These are phyloP conservation scores for Macrolepiota fuliginosa DNA, from an alignment of 768 basidiomycete genomes.

Conservation along the genomic window DNA sequence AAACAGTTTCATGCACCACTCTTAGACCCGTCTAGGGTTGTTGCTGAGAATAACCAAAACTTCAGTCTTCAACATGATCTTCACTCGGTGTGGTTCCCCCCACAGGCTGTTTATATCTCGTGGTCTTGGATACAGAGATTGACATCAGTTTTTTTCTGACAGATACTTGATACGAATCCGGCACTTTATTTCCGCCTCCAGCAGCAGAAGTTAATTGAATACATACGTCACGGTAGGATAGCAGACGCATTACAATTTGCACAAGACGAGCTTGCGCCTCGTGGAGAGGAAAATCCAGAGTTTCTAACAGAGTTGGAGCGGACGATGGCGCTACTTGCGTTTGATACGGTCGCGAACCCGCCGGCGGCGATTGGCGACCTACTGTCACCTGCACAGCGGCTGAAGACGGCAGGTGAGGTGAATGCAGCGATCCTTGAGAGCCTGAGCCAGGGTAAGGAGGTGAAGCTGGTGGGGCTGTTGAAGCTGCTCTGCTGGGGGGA, in stretches of 20 bases:
- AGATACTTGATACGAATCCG: constrained; percentile 97
- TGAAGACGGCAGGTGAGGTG: constrained; percentile 94
- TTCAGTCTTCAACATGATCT: constrained; percentile 97
- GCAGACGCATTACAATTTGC: constrained; percentile 86
- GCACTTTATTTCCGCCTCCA: constrained; percentile 93
- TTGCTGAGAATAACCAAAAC: constrained; percentile 87
- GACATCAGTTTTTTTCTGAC: constrained; percentile 19
- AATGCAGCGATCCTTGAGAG: constrained; percentile 95
- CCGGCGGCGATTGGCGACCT: constrained; percentile 75
- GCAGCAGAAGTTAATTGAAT: constrained; percentile 94
- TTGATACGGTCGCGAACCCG: constrained; percentile 59
- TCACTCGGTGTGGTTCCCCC: constrained; percentile 5
- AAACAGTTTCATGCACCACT: constrained; percentile 96
- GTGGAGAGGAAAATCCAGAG: constrained; percentile 93
- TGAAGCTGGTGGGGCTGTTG: constrained; percentile 81
- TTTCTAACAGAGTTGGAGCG: constrained; percentile 90
- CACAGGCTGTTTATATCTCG: constrained; percentile 10
- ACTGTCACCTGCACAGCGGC: constrained; percentile 80
- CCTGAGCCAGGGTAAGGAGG: constrained; percentile 88
- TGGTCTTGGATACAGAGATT: constrained; percentile 13
- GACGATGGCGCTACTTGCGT: constrained; percentile 91
- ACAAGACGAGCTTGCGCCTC: constrained; percentile 89
- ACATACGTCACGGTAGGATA: constrained; percentile 80
- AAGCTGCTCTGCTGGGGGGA: constrained; percentile 90
- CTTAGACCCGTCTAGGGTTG: constrained; percentile 71